Percentiles rank a stretch among this genome's conserved stretches.
These are phyloP conservation scores for Chaetomium cochliodes DNA, from an alignment of 495 filamentous ascomycete species.

Conservation along the genomic window DNA sequence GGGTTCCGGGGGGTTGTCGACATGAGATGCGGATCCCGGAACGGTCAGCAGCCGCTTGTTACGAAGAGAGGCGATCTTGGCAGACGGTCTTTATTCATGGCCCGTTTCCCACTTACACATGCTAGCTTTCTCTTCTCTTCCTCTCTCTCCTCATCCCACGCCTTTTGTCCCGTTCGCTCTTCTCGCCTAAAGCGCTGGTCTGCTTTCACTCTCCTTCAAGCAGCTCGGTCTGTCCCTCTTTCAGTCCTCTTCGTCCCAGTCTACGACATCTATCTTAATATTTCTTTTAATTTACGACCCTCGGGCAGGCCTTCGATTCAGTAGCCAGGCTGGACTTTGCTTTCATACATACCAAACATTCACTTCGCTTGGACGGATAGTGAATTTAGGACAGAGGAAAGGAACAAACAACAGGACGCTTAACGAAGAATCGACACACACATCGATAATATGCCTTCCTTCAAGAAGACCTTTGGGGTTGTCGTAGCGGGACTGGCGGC, in stretches of 20 bases:
- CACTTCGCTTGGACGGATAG: constrained; percentile 15
- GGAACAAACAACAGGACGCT: constrained; percentile 29
- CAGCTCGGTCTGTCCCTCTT: constrained; percentile 36
- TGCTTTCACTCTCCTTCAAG: constrained; percentile 53
- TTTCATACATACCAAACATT: constrained; percentile 13
- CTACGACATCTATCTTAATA: constrained; percentile 38
- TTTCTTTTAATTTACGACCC: constrained; percentile 36
- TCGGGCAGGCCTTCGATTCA: constrained; percentile 36
- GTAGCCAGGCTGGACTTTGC: constrained; percentile 46
- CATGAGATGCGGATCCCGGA: constrained; percentile 37
- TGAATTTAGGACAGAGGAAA: constrained; percentile 25
- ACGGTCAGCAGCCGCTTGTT: constrained; percentile 35
- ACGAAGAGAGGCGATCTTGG: constrained; percentile 21
- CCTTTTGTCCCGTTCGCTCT: constrained; percentile 38
- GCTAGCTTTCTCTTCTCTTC: constrained; percentile 32
- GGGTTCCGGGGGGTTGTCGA: background rate
- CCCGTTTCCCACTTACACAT: constrained; percentile 40
- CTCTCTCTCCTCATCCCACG: constrained; percentile 24
- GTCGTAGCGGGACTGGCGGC: constrained; percentile 48
- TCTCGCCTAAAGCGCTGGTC: constrained; percentile 53
- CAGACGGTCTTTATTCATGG: constrained; percentile 35
- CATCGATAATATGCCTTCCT: constrained; percentile 47
- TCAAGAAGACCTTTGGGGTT: constrained; percentile 43
- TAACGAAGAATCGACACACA: constrained; percentile 25
- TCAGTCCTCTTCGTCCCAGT: constrained; percentile 28